Conservation (phyloP, 768 basidiomycete genomes). For the Tricholoma sp. region DNA sequence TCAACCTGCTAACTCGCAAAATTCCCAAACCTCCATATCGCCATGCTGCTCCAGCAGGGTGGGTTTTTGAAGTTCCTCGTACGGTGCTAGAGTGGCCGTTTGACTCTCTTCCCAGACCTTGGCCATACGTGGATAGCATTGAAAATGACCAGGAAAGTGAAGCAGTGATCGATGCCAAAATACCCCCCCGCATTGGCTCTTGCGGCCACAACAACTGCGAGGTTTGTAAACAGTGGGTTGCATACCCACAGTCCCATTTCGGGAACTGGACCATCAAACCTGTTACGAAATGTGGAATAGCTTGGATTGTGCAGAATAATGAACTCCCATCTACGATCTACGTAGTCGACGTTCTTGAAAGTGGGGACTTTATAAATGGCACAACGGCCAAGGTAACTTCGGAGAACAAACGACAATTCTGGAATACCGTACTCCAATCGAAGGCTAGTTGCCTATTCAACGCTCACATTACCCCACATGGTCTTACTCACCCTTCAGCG, state of each 20-base stretch:
- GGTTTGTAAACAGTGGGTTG: conserved; percentile 21
- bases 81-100: background rate
- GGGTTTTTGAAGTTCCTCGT: background rate
- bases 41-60: background rate
- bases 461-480: background rate
- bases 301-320: conserved; percentile 22
- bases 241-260: conserved; percentile 43
- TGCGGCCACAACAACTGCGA: background rate
- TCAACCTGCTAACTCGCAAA: background rate
- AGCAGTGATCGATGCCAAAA: background rate
- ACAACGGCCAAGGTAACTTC: conserved; percentile 17
- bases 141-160: background rate
- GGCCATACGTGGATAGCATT: background rate
- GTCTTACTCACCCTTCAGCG: conserved; percentile 2
- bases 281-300: conserved; percentile 35
- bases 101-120: background rate
- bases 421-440: conserved; percentile 30
- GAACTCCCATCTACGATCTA: conserved; percentile 26
- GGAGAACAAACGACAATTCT: conserved; percentile 26
- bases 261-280: conserved; percentile 53
- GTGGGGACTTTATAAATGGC: conserved; percentile 32
- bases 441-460: conserved; percentile 27
- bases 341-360: conserved; percentile 34
- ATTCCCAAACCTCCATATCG: background rate
- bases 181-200: background rate